phyloP scores from a whole-genome alignment of 129 eudicot genomes.

The Chrysanthemum seticuspe region DNA sequence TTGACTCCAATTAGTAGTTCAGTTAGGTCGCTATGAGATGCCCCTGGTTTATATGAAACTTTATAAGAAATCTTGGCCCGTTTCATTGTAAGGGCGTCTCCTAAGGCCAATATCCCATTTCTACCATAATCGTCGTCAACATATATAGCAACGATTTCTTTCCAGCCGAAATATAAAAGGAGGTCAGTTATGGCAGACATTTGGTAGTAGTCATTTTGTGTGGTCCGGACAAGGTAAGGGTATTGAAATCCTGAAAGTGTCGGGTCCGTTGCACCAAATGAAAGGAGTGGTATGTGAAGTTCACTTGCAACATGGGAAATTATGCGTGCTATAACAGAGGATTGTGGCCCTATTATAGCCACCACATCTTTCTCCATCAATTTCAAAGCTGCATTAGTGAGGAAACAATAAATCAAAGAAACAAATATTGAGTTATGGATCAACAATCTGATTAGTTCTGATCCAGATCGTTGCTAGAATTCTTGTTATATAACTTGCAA shows the following conservation, averaged over 20 bases:
- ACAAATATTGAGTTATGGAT: neutral
- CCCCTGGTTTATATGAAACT: constrained; percentile 58
- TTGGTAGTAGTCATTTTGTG: constrained; percentile 63
- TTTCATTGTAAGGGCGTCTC: constrained; percentile 65
- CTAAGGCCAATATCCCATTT: constrained; percentile 64
- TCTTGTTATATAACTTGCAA: neutral
- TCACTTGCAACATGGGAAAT: constrained; percentile 59
- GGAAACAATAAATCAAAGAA: neutral
- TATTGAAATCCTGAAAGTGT: constrained; percentile 65
- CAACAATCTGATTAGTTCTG: neutral
- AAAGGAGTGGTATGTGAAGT: constrained; percentile 71
- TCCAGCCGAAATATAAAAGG: constrained; percentile 55
- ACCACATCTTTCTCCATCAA: constrained; percentile 69
- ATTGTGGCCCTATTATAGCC: constrained; percentile 80
- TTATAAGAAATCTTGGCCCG: constrained; percentile 64
- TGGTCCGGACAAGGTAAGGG: constrained; percentile 70
- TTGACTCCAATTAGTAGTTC: constrained; percentile 50
- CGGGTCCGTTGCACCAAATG: constrained; percentile 82
- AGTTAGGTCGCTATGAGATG: constrained; percentile 43
- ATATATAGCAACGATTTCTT: constrained; percentile 65
- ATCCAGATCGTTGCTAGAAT: neutral
- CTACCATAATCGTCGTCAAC: constrained; percentile 82
- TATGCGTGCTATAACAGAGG: constrained; percentile 75
- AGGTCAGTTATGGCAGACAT: constrained; percentile 76
- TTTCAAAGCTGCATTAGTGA: constrained; percentile 66